Conservation (phyloP, 2,329 filamentous ascomycete genomes). For the Magnaporthiopsis incrustans region DNA sequence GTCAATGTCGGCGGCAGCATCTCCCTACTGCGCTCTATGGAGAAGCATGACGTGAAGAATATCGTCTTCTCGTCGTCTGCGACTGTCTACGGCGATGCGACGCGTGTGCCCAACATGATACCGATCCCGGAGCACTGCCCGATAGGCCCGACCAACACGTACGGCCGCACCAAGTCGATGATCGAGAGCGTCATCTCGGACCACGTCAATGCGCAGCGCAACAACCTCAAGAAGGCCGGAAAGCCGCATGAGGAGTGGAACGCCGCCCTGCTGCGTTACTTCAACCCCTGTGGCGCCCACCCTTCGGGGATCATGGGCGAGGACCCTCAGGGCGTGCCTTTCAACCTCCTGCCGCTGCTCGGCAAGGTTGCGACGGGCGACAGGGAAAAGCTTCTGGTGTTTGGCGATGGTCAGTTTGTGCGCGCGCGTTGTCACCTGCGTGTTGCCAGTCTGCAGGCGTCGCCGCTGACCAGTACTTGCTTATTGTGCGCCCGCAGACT, state of each 20-base stretch:
- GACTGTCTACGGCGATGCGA: conserved; percentile 97
- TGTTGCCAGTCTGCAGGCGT: neutral
- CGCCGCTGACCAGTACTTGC: neutral
- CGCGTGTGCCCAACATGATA: conserved; percentile 95
- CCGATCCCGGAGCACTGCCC: conserved; percentile 97
- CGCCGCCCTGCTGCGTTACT: conserved; percentile 87
- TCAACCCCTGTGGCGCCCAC: conserved; percentile 94
- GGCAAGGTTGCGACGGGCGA: conserved; percentile 92
- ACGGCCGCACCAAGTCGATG: conserved; percentile 91
- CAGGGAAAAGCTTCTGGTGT: conserved; percentile 87
- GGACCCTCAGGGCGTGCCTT: conserved; percentile 90
- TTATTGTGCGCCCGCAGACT: conserved; percentile 52
- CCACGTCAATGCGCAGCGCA: conserved; percentile 78
- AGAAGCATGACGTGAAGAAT: conserved; percentile 83
- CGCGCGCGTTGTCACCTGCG: neutral
- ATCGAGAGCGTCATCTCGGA: conserved; percentile 92
- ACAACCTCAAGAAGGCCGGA: conserved; percentile 70
- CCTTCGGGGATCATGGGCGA: conserved; percentile 97
- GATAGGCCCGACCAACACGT: conserved; percentile 92
- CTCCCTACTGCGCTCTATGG: conserved; percentile 78
- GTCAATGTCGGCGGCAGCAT: conserved; percentile 95
- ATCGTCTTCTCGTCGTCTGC: conserved; percentile 98
- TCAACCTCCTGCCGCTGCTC: conserved; percentile 88
- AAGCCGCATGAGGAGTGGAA: conserved; percentile 81
- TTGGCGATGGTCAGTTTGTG: conserved; percentile 68